These are phyloP conservation scores for Talaromyces funiculosus DNA, from an alignment of 2,329 filamentous ascomycete species.

Conservation along the genomic window DNA sequence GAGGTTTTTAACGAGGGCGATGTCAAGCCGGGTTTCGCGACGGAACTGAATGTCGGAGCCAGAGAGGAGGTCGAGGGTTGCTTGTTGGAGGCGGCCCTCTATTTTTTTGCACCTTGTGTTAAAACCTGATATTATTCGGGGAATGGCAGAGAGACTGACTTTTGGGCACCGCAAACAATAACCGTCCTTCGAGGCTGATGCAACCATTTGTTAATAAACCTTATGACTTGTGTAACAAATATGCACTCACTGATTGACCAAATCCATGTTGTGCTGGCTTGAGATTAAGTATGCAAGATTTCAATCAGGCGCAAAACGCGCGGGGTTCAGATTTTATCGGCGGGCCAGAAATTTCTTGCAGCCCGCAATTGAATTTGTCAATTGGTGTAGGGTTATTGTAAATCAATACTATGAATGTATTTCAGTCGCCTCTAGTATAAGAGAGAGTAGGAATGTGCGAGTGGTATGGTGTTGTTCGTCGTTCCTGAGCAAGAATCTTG, in stretches of 20 bases:
- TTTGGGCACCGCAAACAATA: constrained; percentile 97
- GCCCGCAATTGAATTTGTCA: background rate
- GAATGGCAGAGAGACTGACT: constrained; percentile 57
- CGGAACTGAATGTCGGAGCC: constrained; percentile 96
- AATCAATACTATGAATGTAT: too few relatives aligned
- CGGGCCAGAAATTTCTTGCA: background rate
- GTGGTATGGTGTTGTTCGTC: background rate
- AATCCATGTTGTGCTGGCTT: constrained; percentile 46
- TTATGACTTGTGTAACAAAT: too few relatives aligned
- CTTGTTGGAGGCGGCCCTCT: constrained; percentile 91
- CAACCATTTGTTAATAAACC: too few relatives aligned
- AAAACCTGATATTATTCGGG: background rate
- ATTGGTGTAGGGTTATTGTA: background rate
- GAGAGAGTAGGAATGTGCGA: too few relatives aligned
- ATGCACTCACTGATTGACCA: constrained; percentile 59
- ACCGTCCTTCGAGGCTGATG: constrained; percentile 75
- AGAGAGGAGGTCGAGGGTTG: constrained; percentile 81
- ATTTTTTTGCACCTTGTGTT: constrained; percentile 11
- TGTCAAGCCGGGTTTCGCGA: constrained; percentile 90
- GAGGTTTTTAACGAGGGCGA: constrained; percentile 95
- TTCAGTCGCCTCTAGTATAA: background rate
- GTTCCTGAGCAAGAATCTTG: background rate
- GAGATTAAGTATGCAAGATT: background rate
- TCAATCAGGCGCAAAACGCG: constrained; percentile 7
- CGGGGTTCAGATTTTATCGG: constrained; percentile 10